Base-by-base conservation (phyloP, 2,329 filamentous ascomycete species). In the Lasiodiplodia gonubiensis region DNA sequence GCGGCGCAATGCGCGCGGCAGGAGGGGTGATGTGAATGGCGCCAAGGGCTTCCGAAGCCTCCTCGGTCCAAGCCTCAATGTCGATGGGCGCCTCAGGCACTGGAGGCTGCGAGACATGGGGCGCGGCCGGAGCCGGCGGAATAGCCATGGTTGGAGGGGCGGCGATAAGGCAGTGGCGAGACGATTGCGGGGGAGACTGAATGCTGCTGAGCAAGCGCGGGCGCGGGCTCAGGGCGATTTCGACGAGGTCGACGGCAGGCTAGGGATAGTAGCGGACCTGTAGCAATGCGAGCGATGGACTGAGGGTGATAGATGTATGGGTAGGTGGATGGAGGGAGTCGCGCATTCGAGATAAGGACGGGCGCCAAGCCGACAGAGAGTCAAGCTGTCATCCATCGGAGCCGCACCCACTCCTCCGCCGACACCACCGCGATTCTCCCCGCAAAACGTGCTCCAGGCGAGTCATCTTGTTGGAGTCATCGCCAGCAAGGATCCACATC, bases 61-160 rank as follows among this genome's bases (percentile, higher is more conserved):
- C 79, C 65, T 80, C 78, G 25, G 81, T 83, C 83, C 83, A 85
- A 66, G 82, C 80, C 73, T 82, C 81, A 59, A 84, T 78, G 67
- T 80, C 78, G 69, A 80, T 76, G 63, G 76, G 72, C 64, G 37
- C 46, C 46, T 67, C 65, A 25, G 59, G 46, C 16, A 51, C 46
- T 4, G 53, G 33, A 21, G 53, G 53, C 3, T 57, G 33, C 30
- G 53, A 25, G 18, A n/a, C n/a, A 6, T 4, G 59, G 16, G 18
- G 23, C 39, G 25, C 59, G 12, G 25, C n/a, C n/a, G 59, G 7
- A 33, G 23, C 39, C 5, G 61, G 12, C 3, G 30, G 30, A 10
- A 64, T 49, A 23, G 49, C 49, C 61, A 64, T 64, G 48, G n/a
- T 37, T 14, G 25, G 46, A 64, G 23, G 21, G 48, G 49, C 35